Conservation (phyloP, 495 filamentous ascomycete species). For the Immersiella caudata region DNA sequence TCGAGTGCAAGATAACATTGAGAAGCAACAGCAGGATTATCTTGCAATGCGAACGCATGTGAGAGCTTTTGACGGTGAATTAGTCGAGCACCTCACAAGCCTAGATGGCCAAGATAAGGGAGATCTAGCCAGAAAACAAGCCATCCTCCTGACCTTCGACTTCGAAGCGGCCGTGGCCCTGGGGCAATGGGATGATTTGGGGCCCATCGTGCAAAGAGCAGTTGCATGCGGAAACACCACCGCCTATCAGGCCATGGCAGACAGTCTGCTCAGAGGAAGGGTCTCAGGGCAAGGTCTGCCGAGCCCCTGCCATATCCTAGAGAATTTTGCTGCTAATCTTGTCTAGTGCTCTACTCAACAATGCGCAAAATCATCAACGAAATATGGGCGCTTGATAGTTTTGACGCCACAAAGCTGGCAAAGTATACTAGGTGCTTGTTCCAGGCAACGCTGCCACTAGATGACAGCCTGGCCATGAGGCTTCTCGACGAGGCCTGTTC, state of each 20-base stretch:
- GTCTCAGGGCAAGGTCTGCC: slow-evolving; percentile 51
- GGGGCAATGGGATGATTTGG: slow-evolving; percentile 68
- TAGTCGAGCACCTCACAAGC: slow-evolving; percentile 40
- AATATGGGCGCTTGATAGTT: slow-evolving; percentile 56
- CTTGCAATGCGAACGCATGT: slow-evolving; percentile 58
- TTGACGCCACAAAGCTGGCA: slow-evolving; percentile 59
- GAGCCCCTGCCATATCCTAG: not conserved
- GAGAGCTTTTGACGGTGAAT: slow-evolving; percentile 52
- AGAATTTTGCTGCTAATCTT: slow-evolving; percentile 8
- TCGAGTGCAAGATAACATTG: slow-evolving; percentile 63
- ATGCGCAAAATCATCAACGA: slow-evolving; percentile 65
- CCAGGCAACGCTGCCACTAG: slow-evolving; percentile 58
- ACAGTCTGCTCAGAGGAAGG: slow-evolving; percentile 60
- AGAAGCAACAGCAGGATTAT: slow-evolving; percentile 64
- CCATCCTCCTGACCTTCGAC: slow-evolving; percentile 67
- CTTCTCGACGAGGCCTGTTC: slow-evolving; percentile 60
- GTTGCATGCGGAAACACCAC: slow-evolving; percentile 39
- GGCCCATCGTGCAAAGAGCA: slow-evolving; percentile 60
- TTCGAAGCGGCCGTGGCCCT: slow-evolving; percentile 74
- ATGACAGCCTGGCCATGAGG: slow-evolving; percentile 50
- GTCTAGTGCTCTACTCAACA: slow-evolving; percentile 49
- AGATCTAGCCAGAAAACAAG: slow-evolving; percentile 64
- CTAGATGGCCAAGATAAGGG: slow-evolving; percentile 48
- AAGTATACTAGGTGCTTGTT: slow-evolving; percentile 77
- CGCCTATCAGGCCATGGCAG: slow-evolving; percentile 58